Evolutionary conservation across 1,139 yeast genomes (phyloP), one percentile per base, ranked within the genome.

Genomic region (Spathaspora sp.): DNA sequence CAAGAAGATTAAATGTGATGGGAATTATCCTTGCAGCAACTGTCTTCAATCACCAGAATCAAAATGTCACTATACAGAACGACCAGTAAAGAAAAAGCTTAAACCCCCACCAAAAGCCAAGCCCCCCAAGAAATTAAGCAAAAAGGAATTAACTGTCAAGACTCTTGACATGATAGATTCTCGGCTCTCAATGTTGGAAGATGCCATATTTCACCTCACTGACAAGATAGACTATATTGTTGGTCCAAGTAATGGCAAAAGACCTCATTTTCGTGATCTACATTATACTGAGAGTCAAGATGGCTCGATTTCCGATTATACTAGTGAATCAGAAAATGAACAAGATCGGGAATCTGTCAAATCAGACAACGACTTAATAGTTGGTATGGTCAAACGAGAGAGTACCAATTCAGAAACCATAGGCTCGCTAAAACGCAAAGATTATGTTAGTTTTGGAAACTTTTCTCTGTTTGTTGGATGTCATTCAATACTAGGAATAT

Each of bases 1-100:
- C 18, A 76, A 75, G 56, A 79, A 79, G 56, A 67, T 78, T 45
- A 77, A 74, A 52, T 79, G 84, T 55, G 70, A 75, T 54, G 83
- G 83, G 0, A 58, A 60, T 2, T 54, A 50, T n/a, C 79, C 80
- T 2, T 78, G 84, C 54, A 47, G 53, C 7, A 73, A 74, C 47
- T 79, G 84, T 56, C 45, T 66, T 56, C 56, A 52, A 43, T 50
- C 57, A 4, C 62, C 57, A 20, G 60, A 58, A 17, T 29, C 56
- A 1, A 46, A 53, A 4, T 70, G 76, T 51, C 58, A 56, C 38
- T 70, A 68, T 45, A 60, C 59, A 18, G 68, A 66, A 40, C 54
- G 64, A 29, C 59, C 59, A 1, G 47, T 48, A 3, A 52, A 52
- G 36, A 60, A 57, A 45, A 55, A 51, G 24, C 38, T 43, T 18